Evolutionary conservation across 2,329 filamentous ascomycete species (phyloP), one percentile per base, ranked within the genome.

Genomic region (Fusarium papillatum): DNA sequence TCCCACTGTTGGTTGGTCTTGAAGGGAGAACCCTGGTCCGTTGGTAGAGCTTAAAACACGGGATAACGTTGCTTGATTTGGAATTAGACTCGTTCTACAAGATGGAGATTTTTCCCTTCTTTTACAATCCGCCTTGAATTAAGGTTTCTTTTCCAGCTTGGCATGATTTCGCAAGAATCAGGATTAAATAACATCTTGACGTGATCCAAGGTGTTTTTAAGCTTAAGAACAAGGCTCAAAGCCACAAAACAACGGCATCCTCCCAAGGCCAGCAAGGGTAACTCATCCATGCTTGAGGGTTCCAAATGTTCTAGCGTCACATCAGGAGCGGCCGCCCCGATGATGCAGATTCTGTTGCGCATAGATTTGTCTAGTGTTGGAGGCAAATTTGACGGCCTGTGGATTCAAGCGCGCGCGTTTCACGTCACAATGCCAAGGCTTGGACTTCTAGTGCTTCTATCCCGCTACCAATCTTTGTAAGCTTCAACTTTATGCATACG

Each of bases 211-310:
- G n/a, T 43, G 31, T 34, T 34, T 66, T 66, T 66, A 66, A 66
- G 64, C 50, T 66, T 66, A 66, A 60, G 14, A 48, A 55, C 34
- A 43, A 59, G n/a, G 50, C 64, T 34, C 36, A 26, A 24, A 66
- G 64, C 64, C 63, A 65, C 63, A 57, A 29, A 38, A 38, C 14
- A 16, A n/a, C 36, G 53, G 48, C 39, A 24, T 48, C 36, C 13
- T 48, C 36, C 13, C 65, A 38, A 26, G 17, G 17, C 55, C n/a
- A n/a, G n/a, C n/a, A n/a, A n/a, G n/a, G n/a, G n/a, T n/a, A n/a
- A n/a, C n/a, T n/a, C n/a, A n/a, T n/a, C n/a, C n/a, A n/a, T n/a
- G 70, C 70, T 63, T 68, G 65, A 79, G 76, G 77, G 76, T 78
- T 79, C 78, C 77, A 38, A 79, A 31, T 26, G 24, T 43, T 41